Base-by-base conservation (phyloP, 306 rosid genomes). In the Comarum palustre region DNA sequence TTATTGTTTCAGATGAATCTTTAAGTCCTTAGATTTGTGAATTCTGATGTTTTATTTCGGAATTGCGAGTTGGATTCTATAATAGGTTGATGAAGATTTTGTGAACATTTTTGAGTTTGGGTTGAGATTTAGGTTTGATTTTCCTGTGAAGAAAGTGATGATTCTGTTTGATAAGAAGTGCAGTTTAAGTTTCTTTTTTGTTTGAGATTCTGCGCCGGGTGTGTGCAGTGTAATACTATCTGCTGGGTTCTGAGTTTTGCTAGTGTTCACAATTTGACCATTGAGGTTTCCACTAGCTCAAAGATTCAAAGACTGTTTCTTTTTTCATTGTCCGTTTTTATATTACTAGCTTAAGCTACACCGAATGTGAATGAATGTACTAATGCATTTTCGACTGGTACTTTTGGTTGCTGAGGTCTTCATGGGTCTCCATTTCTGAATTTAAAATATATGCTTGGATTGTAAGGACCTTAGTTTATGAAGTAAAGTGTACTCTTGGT, bases 401-500 rank as follows among this genome's bases (percentile, higher is more conserved):
- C 1, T 69, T 69, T 34, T 34, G 32, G 51, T 52, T 7, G 10
- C 27, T 51, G 47, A 20, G 52, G 61, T 54, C 39, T 7, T 32
- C 25, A 0, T 10, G 45, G 42, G 45, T 19, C 31, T 48, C 24
- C 27, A 54, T 55, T 29, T 41, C 24, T 24, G 20, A 4, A 42
- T 1, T 14, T 25, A 19, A 68, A 19, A 42, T 16, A 9, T 67
- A 24, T 66, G 22, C 4, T 27, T 58, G 41, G 27, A 34, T 22
- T 48, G n/a, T 63, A 34, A 24, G 45, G 16, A 13, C 32, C 41
- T 25, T 19, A 43, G 63, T 72, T 77, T 22, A 8, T 70, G 24
- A 64, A 71, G 9, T 63, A 2, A 41, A 61, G 2, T 52, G 17
- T 55, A 34, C 47, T 29, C 4, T 3, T 84, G 73, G 51, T 82